phyloP scores from a whole-genome alignment of 176 grass and related monocot genomes.

The Typha latifolia region DNA sequence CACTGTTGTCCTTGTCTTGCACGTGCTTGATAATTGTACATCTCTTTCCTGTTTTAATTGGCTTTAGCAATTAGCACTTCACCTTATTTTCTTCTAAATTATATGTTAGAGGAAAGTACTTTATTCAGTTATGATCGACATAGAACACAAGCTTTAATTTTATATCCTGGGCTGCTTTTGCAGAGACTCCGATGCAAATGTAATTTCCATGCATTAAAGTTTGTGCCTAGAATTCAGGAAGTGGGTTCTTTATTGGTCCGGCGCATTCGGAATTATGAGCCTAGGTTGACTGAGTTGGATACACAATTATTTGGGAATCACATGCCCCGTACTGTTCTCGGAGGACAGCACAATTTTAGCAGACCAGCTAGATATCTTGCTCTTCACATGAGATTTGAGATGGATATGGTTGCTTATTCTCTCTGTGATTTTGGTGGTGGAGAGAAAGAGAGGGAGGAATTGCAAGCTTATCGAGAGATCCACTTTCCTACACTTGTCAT shows the following conservation, averaged over 20 bases:
- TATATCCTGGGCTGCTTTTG: conserved; percentile 1
- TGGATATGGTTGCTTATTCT: conserved; percentile 97
- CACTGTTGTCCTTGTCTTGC: no score
- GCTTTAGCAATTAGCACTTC: no score
- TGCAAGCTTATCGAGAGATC: conserved; percentile 66
- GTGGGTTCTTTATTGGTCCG: conserved; percentile 65
- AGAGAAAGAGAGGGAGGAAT: conserved; percentile 54
- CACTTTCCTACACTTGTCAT: conserved; percentile 65
- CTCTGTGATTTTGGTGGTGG: conserved; percentile 93
- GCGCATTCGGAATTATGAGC: conserved; percentile 47
- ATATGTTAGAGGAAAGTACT: no score
- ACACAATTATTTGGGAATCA: conserved; percentile 61
- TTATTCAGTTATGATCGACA: no score
- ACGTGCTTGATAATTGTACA: no score
- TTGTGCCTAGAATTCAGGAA: conserved; percentile 55
- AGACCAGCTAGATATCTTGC: conserved; percentile 62
- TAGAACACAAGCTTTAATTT: neutral
- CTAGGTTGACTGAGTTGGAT: conserved; percentile 59
- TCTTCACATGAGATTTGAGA: conserved; percentile 91
- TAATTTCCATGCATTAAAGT: conserved; percentile 94
- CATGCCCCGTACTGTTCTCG: conserved; percentile 15
- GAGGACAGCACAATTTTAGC: neutral
- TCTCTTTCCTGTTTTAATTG: no score
- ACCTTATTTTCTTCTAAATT: no score
- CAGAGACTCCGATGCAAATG: conserved; percentile 95